Percentiles rank a stretch among this genome's conserved stretches.
Evolutionary conservation across 495 filamentous ascomycete species (phyloP).

Genomic region (Staphylotrichum tortipilum): DNA sequence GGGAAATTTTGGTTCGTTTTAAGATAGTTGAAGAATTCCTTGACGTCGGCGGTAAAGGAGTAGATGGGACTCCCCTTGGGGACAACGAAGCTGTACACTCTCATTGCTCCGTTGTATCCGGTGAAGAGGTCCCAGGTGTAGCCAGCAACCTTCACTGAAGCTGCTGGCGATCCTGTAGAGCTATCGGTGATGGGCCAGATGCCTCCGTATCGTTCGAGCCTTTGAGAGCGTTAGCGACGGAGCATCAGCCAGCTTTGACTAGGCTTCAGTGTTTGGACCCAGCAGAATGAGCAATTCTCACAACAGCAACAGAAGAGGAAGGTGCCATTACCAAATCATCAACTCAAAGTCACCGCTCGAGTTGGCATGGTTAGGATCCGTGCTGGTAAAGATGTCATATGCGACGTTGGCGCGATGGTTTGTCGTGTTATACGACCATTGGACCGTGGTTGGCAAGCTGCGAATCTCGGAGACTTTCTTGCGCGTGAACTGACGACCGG

Average conservation of each 20-base stretch:
- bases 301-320: no score
- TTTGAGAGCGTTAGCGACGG: neutral
- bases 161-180: slow-evolving; percentile 28
- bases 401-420: slow-evolving; percentile 38
- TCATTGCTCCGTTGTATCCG: neutral
- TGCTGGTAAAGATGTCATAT: slow-evolving; percentile 42
- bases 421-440: slow-evolving; percentile 34
- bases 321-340: slow-evolving; percentile 46
- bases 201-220: slow-evolving; percentile 31
- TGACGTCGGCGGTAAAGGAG: neutral
- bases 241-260: no score
- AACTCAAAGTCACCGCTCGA: slow-evolving; percentile 41
- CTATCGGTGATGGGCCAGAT: slow-evolving; percentile 38
- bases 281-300: no score
- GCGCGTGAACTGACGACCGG: neutral
- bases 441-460: slow-evolving; percentile 31
- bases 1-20: neutral
- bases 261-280: no score
- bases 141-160: slow-evolving; percentile 25
- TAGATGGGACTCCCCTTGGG: neutral
- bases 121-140: slow-evolving; percentile 32
- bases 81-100: no score
- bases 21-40: neutral
- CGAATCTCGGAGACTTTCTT: no score
- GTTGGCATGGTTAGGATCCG: slow-evolving; percentile 36